A percentile compares a stretch with the other conserved stretches of the same genome.
Evolutionary conservation across 169 alveolate genomes (phyloP).

Genomic region (Eimeria acervulina): DNA sequence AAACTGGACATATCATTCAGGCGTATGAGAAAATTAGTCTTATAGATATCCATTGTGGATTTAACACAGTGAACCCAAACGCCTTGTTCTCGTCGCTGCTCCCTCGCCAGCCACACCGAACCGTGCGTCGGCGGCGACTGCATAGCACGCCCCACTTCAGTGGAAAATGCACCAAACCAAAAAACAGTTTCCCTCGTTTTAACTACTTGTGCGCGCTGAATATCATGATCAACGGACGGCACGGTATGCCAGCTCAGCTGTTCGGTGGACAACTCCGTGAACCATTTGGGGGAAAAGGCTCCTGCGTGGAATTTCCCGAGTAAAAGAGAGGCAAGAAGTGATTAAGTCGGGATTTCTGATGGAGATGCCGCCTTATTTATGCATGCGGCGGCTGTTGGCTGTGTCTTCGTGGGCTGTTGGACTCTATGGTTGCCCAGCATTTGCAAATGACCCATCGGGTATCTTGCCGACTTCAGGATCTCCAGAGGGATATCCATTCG

Average conservation of each 20-base stretch:
- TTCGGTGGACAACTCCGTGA: neutral
- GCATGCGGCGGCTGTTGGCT: constrained; percentile 23
- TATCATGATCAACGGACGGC: neutral
- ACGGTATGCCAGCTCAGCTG: neutral
- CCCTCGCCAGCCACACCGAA: neutral
- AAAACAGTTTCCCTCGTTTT: neutral
- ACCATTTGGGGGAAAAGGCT: neutral
- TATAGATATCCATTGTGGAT: neutral
- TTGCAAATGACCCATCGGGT: constrained; percentile 4
- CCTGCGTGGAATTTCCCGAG: neutral
- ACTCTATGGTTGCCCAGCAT: neutral
- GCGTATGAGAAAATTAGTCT: neutral
- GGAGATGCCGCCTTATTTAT: neutral
- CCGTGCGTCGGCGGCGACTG: neutral
- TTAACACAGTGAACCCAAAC: neutral
- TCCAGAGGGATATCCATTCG: neutral
- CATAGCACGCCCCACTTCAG: neutral
- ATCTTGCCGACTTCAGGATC: neutral
- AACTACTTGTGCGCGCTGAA: neutral
- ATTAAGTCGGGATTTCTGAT: neutral
- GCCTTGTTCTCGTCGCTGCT: neutral
- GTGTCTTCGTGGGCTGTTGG: neutral
- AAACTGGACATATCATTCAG: neutral
- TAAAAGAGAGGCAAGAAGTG: neutral
- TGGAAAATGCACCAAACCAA: neutral